A percentile compares a stretch with the other conserved stretches of the same genome.
Evolutionary conservation across 2,329 filamentous ascomycete genomes (phyloP).

Genomic region (Bipolaris bicolor): DNA sequence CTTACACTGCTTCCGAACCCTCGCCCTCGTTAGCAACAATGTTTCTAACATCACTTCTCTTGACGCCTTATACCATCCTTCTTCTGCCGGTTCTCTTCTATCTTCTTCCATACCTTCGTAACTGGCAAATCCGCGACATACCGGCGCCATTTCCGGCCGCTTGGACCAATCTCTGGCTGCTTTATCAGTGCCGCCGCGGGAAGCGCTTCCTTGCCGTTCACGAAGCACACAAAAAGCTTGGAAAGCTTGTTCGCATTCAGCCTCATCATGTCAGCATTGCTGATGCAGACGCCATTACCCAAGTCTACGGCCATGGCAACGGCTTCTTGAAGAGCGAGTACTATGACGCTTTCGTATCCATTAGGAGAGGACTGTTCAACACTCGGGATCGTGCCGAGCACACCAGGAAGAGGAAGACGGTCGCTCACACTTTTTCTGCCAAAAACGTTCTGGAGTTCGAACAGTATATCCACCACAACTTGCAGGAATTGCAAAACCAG

Average conservation of each 20-base stretch:
- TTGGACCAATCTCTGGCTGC: slow-evolving; percentile 82
- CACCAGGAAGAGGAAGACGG: slow-evolving; percentile 84
- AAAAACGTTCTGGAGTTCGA: slow-evolving; percentile 86
- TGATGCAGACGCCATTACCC: slow-evolving; percentile 76
- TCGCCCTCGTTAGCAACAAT: slow-evolving; percentile 23
- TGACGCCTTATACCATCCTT: slow-evolving; percentile 57
- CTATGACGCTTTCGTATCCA: slow-evolving; percentile 91
- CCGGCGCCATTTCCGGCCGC: slow-evolving; percentile 68
- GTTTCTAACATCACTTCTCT: slow-evolving; percentile 45
- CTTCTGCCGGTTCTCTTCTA: slow-evolving; percentile 61
- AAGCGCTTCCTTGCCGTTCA: slow-evolving; percentile 66
- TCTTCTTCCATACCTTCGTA: slow-evolving; percentile 65
- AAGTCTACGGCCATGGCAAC: slow-evolving; percentile 72
- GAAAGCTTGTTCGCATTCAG: slow-evolving; percentile 81
- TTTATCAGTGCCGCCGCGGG: slow-evolving; percentile 68
- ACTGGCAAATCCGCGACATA: slow-evolving; percentile 60
- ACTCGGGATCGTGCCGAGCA: slow-evolving; percentile 83
- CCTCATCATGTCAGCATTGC: slow-evolving; percentile 84
- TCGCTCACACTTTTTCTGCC: slow-evolving; percentile 83
- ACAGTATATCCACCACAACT: slow-evolving; percentile 82
- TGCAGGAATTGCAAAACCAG: slow-evolving; percentile 73
- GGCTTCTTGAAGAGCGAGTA: slow-evolving; percentile 69
- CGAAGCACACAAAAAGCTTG: slow-evolving; percentile 73
- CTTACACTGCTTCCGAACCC: not conserved
- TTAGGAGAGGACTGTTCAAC: slow-evolving; percentile 86